A percentile compares a stretch with the other conserved stretches of the same genome.
Conservation (phyloP, 352 stramenopile genomes). For the Pythium aquatile region DNA sequence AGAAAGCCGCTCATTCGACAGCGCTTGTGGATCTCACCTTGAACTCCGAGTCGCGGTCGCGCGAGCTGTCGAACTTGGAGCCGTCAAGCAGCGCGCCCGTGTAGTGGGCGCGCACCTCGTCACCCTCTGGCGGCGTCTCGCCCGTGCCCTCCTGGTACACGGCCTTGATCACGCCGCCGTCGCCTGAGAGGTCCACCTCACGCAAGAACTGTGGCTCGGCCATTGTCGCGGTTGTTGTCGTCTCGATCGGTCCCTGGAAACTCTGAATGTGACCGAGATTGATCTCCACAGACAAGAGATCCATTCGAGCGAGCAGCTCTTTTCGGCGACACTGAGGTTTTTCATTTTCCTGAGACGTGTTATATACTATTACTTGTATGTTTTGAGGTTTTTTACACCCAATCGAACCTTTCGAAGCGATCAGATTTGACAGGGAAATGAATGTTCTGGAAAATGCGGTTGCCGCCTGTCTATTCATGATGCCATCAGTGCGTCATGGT, state of each 20-base stretch:
- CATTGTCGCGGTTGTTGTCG: slow-evolving; percentile 1
- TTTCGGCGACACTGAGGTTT: slow-evolving; percentile 17
- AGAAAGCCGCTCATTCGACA: not conserved
- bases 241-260: slow-evolving; percentile 19
- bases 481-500: slow-evolving; percentile 33
- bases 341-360: slow-evolving; percentile 20
- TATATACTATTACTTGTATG: slow-evolving; percentile 11
- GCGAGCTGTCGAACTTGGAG: slow-evolving; percentile 94
- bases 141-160: slow-evolving; percentile 87
- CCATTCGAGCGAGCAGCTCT: slow-evolving; percentile 1
- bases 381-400: slow-evolving; percentile 12
- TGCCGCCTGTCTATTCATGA: not conserved
- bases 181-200: slow-evolving; percentile 74
- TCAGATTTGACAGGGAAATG: slow-evolving; percentile 19
- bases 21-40: slow-evolving; percentile 38
- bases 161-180: slow-evolving; percentile 92
- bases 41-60: slow-evolving; percentile 85
- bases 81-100: slow-evolving; percentile 94
- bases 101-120: slow-evolving; percentile 92
- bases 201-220: slow-evolving; percentile 28
- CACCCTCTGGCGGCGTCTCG: slow-evolving; percentile 70
- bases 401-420: slow-evolving; percentile 18
- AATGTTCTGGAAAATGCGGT: slow-evolving; percentile 48
- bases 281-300: slow-evolving; percentile 14
- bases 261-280: slow-evolving; percentile 7